Evolutionary conservation across 1,139 yeast genomes (phyloP).

Genomic region (Diutina scorzettiae): DNA sequence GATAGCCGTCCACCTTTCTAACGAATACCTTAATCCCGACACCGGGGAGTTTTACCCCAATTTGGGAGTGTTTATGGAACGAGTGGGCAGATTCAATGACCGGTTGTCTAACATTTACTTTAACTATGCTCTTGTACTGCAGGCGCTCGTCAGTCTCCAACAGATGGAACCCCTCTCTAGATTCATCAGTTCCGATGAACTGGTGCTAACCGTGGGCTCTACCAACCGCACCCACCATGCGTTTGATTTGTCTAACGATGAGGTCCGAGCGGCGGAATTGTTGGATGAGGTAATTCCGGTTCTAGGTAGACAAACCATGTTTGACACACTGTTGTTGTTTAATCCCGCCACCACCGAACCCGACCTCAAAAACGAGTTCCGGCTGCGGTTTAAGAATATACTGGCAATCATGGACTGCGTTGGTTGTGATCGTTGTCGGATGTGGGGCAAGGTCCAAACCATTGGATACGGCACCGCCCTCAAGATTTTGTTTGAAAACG

Average conservation of each 20-base stretch:
- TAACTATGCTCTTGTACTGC: conserved; percentile 79
- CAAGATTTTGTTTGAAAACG: conserved; percentile 69
- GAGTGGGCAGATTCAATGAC: conserved; percentile 86
- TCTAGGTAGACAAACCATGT: conserved; percentile 23
- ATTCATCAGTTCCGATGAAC: conserved; percentile 15
- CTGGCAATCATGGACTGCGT: conserved; percentile 96
- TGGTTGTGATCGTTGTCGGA: conserved; percentile 92
- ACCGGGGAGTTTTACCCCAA: conserved; percentile 67
- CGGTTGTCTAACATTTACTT: conserved; percentile 82
- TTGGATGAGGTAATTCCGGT: neutral
- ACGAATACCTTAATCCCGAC: conserved; percentile 60
- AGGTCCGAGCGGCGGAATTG: conserved; percentile 5
- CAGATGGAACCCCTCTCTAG: conserved; percentile 20
- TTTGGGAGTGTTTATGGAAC: conserved; percentile 66
- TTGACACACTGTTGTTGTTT: conserved; percentile 35
- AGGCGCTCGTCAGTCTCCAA: conserved; percentile 60
- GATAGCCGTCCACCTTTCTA: conserved; percentile 84
- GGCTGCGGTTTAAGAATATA: conserved; percentile 76
- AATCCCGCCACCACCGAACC: conserved; percentile 47
- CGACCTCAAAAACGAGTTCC: conserved; percentile 65
- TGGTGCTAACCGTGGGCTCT: conserved; percentile 33
- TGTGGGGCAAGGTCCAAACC: conserved; percentile 97
- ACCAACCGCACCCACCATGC: conserved; percentile 11
- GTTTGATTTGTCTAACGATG: conserved; percentile 19
- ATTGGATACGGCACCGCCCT: conserved; percentile 96